Base-by-base conservation (phyloP, 2,329 filamentous ascomycete species). In the Blastomyces silverae region DNA sequence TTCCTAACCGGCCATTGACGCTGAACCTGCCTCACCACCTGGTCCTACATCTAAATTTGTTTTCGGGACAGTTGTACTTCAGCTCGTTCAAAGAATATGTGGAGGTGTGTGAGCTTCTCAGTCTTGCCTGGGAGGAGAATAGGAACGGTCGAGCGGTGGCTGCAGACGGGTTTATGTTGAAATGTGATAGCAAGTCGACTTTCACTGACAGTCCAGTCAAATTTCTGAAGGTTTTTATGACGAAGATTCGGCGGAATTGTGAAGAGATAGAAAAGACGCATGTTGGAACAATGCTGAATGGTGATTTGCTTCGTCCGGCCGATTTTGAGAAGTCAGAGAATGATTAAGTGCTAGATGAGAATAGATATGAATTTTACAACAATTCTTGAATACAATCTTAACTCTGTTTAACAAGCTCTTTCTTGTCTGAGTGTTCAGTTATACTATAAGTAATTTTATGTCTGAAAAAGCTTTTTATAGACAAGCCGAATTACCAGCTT, bases 41-140 rank as follows among this genome's bases (percentile, higher is more conserved):
- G 2, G 42, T 15, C 11, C 20, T 76, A 1, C 78, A 84, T 62
- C 78, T 90, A 0, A 87, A 87, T 52, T 73, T 90, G 0, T 90
- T 91, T 63, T 79, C 88, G 0, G 88, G 88, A 0, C 86, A 88
- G 63, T 78, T 90, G 0, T 90, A 89, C 68, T 78, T 90, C 17
- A 72, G 73, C 0, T 79, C 77, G 0, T 83, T 79, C 55, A 66
- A 75, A 0, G 81, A 88, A 61, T 91, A 90, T 53, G 31, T 67
- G 28, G 22, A 64, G n/a, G 66, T 69, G 53, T 64, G 65, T 13
- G 25, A 63, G 8, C 69, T 71, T 22, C 64, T 71, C n/a, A 65
- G 68, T 17, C 37, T 60, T 17, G 70, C 70, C 3, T 71, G 63
- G 25, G 20, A 44, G 8, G n/a, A 62, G 52, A 66, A 67, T 20